phyloP scores from a whole-genome alignment of 176 grass and related monocot species.

The Rhipidocladum racemiflorum region DNA sequence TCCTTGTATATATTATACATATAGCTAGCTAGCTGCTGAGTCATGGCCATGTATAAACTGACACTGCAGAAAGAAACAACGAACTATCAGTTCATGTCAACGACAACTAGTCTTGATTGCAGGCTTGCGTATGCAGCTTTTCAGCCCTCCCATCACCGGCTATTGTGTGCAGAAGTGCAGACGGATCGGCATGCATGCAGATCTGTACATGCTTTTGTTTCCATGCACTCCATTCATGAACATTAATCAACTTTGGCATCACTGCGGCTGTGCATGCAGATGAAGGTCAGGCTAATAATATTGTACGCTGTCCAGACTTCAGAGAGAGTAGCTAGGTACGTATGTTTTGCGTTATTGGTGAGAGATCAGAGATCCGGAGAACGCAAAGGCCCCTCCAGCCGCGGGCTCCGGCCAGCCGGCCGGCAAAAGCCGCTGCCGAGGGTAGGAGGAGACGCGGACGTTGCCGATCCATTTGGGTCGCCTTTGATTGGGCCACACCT shows the following conservation, averaged over 20 bases:
- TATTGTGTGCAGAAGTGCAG: constrained; percentile 20
- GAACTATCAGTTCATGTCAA: constrained; percentile 39
- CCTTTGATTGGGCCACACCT: background rate
- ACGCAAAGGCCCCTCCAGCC: background rate
- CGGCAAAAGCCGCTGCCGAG: constrained; percentile 6
- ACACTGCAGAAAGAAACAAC: constrained; percentile 6
- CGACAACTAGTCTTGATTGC: constrained; percentile 48
- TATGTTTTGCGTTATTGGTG: background rate
- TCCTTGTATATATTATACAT: background rate
- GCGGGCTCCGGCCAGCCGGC: background rate
- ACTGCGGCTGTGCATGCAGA: background rate
- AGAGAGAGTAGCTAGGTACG: background rate
- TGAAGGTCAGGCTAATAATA: background rate
- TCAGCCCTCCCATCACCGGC: constrained; percentile 20
- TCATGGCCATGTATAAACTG: background rate
- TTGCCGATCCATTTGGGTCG: background rate
- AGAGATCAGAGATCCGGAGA: background rate
- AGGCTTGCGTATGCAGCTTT: constrained; percentile 35
- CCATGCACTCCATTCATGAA: constrained; percentile 23
- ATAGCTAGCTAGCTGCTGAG: background rate
- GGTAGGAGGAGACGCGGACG: constrained; percentile 13
- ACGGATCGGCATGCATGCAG: constrained; percentile 35
- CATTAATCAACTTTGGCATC: background rate
- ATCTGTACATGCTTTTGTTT: constrained; percentile 37
- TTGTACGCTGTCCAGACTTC: background rate